Evolutionary conservation across 1,139 yeast genomes (phyloP).

Genomic region (Scheffersomyces segobiensis): DNA sequence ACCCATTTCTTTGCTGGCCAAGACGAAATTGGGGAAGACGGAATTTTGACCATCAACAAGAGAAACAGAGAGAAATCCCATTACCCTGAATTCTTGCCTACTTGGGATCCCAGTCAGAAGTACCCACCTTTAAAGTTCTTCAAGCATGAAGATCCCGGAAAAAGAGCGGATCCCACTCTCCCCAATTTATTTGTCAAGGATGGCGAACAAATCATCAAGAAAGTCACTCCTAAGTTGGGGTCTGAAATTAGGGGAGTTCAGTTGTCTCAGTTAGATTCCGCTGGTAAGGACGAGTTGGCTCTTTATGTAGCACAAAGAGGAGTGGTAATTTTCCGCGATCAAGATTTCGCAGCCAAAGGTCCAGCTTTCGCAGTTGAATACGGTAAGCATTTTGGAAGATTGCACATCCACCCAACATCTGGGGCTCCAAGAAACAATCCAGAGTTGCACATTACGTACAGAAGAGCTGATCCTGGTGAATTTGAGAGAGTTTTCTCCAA

Average conservation of each 20-base stretch:
- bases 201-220: conserved; percentile 30
- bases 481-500: conserved; percentile 11
- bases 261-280: conserved; percentile 50
- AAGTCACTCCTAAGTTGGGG: conserved; percentile 66
- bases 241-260: conserved; percentile 62
- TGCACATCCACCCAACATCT: conserved; percentile 74
- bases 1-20: conserved; percentile 29
- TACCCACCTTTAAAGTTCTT: conserved; percentile 48
- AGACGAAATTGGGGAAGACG: conserved; percentile 18
- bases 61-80: conserved; percentile 23
- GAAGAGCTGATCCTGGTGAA: conserved; percentile 40
- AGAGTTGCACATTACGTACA: conserved; percentile 63
- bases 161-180: conserved; percentile 56
- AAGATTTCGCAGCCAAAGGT: conserved; percentile 60
- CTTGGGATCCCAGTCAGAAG: conserved; percentile 49
- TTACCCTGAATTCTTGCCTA: conserved; percentile 47
- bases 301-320: conserved; percentile 66
- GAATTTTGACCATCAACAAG: conserved; percentile 28
- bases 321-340: conserved; percentile 66
- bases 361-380: conserved; percentile 42
- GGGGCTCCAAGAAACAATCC: conserved; percentile 63
- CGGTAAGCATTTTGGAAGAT: conserved; percentile 39
- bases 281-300: conserved; percentile 66
- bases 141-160: conserved; percentile 54
- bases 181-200: conserved; percentile 48